Conservation (phyloP, 2,329 filamentous ascomycete species). For the Byssoonygena ceratinophila region DNA sequence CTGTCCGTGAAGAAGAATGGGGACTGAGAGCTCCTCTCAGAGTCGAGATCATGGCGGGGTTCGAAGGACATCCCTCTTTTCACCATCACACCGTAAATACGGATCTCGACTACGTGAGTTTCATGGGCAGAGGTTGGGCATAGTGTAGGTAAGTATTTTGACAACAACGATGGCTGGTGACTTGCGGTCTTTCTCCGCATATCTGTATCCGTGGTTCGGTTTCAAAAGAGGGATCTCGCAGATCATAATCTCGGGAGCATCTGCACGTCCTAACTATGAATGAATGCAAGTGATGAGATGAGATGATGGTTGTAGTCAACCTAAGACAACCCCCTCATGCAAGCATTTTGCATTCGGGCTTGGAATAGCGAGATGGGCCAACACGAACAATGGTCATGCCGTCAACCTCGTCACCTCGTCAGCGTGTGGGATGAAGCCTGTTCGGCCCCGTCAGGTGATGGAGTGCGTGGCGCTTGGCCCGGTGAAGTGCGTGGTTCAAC, state of each 20-base stretch:
- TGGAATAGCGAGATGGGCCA: not conserved
- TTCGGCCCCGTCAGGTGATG: conserved; percentile 9
- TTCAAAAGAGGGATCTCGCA: conserved; percentile 3
- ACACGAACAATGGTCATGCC: not conserved
- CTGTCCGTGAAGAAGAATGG: not conserved
- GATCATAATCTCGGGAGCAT: conserved; percentile 4
- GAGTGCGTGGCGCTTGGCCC: conserved; percentile 7
- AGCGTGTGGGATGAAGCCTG: not conserved
- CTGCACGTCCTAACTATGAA: too few species aligned
- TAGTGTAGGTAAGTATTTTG: not conserved
- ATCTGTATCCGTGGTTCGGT: conserved; percentile 2
- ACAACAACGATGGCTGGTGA: not conserved
- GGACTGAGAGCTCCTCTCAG: not conserved
- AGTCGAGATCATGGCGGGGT: not conserved
- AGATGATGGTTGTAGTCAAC: too few species aligned
- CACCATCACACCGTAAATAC: not conserved
- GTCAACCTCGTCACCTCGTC: not conserved
- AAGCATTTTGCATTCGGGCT: not conserved
- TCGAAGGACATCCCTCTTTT: not conserved
- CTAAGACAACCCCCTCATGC: too few species aligned
- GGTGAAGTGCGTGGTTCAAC: conserved; percentile 8
- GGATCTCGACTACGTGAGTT: too few species aligned
- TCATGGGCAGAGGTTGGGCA: not conserved
- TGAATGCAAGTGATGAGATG: too few species aligned
- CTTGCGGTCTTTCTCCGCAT: not conserved